Evolutionary conservation across 2,329 filamentous ascomycete species (phyloP).

Genomic region (Aureobasidium sp.): DNA sequence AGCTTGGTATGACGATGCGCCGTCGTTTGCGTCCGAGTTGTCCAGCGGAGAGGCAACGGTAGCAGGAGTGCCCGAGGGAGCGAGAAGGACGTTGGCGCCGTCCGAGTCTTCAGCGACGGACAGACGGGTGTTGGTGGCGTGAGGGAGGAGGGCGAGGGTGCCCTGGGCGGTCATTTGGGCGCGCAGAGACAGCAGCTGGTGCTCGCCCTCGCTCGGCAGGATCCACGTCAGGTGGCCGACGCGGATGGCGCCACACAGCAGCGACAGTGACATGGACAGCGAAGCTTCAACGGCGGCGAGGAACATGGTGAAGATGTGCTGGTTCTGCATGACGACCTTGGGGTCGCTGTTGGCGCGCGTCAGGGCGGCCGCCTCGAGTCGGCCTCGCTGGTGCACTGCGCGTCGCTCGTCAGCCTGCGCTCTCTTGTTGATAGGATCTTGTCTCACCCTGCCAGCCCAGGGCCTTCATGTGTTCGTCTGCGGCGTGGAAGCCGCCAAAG

Average conservation of each 20-base stretch:
- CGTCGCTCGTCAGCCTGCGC: neutral
- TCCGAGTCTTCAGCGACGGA: neutral
- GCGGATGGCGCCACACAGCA: neutral
- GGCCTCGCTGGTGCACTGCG: neutral
- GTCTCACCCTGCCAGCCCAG: slow-evolving; percentile 1
- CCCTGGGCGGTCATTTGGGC: slow-evolving; percentile 11
- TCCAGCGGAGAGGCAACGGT: neutral
- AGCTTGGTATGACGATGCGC: neutral
- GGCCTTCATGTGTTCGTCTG: slow-evolving; percentile 6
- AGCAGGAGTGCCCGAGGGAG: slow-evolving; percentile 9
- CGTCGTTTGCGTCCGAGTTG: neutral
- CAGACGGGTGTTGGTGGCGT: neutral
- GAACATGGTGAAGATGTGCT: slow-evolving; percentile 11
- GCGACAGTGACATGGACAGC: neutral
- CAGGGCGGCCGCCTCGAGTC: slow-evolving; percentile 2
- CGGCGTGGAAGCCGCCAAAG: slow-evolving; percentile 6
- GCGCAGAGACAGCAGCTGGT: slow-evolving; percentile 5
- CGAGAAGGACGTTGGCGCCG: neutral
- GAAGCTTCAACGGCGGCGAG: slow-evolving; percentile 7
- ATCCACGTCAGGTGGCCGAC: slow-evolving; percentile 10
- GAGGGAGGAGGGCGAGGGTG: slow-evolving; percentile 5
- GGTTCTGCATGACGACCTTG: slow-evolving; percentile 4
- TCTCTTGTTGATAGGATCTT: too few relatives aligned
- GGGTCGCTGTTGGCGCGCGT: neutral
- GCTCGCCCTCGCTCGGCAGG: neutral